Evolutionary conservation across 1,284 basidiomycete genomes (phyloP).

Genomic region (Apiotrichum veenhuisii): DNA sequence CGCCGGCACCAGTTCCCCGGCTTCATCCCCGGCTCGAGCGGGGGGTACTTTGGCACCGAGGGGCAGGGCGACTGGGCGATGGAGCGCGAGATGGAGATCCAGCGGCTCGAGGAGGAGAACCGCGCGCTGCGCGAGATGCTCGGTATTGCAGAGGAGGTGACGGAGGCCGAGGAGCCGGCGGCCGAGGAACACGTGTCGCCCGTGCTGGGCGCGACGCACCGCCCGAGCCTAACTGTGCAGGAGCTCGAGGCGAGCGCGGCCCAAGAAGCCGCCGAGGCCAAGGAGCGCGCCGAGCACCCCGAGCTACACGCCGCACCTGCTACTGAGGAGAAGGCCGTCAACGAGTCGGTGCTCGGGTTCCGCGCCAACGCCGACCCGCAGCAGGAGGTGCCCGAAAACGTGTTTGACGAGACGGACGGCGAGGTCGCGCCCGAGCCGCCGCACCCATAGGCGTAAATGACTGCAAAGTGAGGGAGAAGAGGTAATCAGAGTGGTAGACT

Average conservation of each 20-base stretch:
- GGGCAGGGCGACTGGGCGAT: conserved; percentile 69
- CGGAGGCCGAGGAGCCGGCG: conserved; percentile 8
- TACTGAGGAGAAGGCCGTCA: conserved; percentile 4
- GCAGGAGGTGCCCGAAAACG: conserved; percentile 12
- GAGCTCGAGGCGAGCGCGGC: conserved; percentile 40
- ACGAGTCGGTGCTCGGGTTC: conserved; percentile 14
- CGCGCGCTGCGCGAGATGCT: conserved; percentile 66
- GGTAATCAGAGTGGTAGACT: background rate
- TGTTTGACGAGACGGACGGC: conserved; percentile 23
- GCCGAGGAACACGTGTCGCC: conserved; percentile 10
- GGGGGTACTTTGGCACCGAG: conserved; percentile 45
- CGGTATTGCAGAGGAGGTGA: conserved; percentile 55
- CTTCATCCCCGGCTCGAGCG: conserved; percentile 34
- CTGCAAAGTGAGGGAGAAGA: background rate
- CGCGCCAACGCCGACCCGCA: conserved; percentile 12
- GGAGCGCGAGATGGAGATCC: conserved; percentile 77
- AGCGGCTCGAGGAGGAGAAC: conserved; percentile 75
- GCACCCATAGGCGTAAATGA: background rate
- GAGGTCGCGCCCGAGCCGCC: conserved; percentile 7
- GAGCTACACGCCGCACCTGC: too few species aligned
- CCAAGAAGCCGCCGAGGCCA: conserved; percentile 27
- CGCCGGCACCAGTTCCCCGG: conserved; percentile 28
- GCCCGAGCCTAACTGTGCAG: conserved; percentile 39
- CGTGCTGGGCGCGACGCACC: conserved; percentile 9
- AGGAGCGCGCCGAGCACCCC: conserved; percentile 6